These are phyloP conservation scores for Magnusiomyces suaveolens DNA, from an alignment of 1,139 yeast species.

Conservation along the genomic window DNA sequence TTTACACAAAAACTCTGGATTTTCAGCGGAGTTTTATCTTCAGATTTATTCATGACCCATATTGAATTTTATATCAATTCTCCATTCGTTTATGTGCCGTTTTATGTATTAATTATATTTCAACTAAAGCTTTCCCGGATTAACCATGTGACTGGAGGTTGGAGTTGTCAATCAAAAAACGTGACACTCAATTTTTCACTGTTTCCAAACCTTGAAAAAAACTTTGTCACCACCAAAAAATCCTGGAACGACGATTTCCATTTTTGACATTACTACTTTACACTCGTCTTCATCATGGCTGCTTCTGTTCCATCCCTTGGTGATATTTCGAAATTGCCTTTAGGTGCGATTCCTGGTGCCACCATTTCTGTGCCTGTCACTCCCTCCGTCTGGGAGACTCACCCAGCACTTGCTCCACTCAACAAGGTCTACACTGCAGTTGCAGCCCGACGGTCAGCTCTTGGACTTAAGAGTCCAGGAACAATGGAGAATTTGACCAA, in stretches of 20 bases:
- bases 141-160: no score
- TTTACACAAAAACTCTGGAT: no score
- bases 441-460: constrained; percentile 66
- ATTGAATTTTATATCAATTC: no score
- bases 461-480: constrained; percentile 86
- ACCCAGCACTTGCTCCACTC: constrained; percentile 74
- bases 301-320: constrained; percentile 20
- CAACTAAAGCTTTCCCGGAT: no score
- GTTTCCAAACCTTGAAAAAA: no score
- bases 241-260: not conserved
- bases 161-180: no score
- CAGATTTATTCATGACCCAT: no score
- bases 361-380: constrained; percentile 18
- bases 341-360: constrained; percentile 16
- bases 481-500: constrained; percentile 87
- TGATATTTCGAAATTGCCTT: constrained; percentile 19
- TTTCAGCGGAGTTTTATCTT: no score
- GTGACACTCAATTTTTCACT: no score
- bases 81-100: no score
- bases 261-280: not conserved
- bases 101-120: no score
- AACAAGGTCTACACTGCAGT: constrained; percentile 67
- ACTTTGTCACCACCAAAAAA: not conserved
- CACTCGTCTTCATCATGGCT: not conserved
- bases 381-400: constrained; percentile 59